Percentiles rank a stretch among this genome's conserved stretches.
These are phyloP conservation scores for Thielaviopsis ethacetica DNA, from an alignment of 2,329 filamentous ascomycete genomes.

Conservation along the genomic window DNA sequence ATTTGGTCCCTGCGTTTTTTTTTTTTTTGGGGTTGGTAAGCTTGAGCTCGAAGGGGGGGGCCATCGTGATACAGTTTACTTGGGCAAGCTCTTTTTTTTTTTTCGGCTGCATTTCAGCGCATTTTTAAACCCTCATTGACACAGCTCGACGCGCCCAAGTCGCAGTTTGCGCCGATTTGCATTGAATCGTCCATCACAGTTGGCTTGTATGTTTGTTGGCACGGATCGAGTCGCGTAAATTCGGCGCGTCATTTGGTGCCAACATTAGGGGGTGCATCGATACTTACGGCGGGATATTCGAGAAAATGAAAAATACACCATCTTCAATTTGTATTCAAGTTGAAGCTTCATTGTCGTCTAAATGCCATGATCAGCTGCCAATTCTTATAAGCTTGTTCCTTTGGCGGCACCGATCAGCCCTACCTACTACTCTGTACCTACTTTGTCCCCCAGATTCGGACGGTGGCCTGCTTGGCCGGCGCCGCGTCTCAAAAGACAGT, in stretches of 20 bases:
- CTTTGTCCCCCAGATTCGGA: background rate
- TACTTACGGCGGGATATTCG: background rate
- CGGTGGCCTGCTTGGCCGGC: background rate
- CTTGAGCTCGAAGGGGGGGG: background rate
- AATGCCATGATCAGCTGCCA: background rate
- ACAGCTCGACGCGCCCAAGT: background rate
- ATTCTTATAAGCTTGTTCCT: background rate
- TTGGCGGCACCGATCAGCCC: background rate
- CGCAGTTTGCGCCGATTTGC: slow-evolving; percentile 9
- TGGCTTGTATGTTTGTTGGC: background rate
- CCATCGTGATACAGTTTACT: background rate
- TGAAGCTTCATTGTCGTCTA: background rate
- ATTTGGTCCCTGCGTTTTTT: background rate
- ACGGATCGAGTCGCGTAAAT: slow-evolving; percentile 7
- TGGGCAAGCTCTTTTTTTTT: background rate
- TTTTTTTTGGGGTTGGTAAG: background rate
- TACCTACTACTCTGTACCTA: background rate
- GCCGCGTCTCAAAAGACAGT: background rate
- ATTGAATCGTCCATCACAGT: background rate
- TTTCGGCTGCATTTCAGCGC: background rate
- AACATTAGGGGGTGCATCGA: background rate
- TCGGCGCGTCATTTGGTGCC: slow-evolving; percentile 7
- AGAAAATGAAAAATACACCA: background rate
- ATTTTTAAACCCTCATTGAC: background rate
- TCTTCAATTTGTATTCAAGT: background rate